Evolutionary conservation across 2,329 filamentous ascomycete genomes (phyloP).

Genomic region (Dactylonectria estremocensis): DNA sequence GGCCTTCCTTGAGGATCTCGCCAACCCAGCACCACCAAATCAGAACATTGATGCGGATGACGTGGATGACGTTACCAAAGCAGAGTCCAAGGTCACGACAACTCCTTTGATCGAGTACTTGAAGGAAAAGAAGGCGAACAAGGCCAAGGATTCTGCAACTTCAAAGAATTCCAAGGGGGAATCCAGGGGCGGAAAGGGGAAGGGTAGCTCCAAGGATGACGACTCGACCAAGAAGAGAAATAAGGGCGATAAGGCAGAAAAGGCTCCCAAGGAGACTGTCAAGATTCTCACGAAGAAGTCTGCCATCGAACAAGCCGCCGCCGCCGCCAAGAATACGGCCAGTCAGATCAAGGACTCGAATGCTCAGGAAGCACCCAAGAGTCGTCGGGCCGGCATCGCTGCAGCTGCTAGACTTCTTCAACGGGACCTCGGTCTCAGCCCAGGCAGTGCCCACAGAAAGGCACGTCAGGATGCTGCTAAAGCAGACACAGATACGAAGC

Average conservation of each 20-base stretch:
- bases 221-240: slow-evolving; percentile 74
- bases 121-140: slow-evolving; percentile 91
- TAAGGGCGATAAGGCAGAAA: slow-evolving; percentile 72
- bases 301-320: slow-evolving; percentile 63
- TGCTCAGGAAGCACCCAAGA: slow-evolving; percentile 63
- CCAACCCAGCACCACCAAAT: slow-evolving; percentile 73
- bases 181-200: slow-evolving; percentile 65
- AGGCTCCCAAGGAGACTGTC: slow-evolving; percentile 70
- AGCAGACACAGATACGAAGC: slow-evolving; percentile 65
- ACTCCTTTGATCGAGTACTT: slow-evolving; percentile 93
- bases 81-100: slow-evolving; percentile 77
- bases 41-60: slow-evolving; percentile 61
- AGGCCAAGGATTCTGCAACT: slow-evolving; percentile 68
- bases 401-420: slow-evolving; percentile 76
- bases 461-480: slow-evolving; percentile 73
- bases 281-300: slow-evolving; percentile 75
- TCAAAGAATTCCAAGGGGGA: slow-evolving; percentile 69
- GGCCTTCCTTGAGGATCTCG: slow-evolving; percentile 89
- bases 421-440: slow-evolving; percentile 76
- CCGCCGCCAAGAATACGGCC: slow-evolving; percentile 61
- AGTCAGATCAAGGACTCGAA: slow-evolving; percentile 51
- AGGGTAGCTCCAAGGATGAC: slow-evolving; percentile 60
- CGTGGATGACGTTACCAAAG: slow-evolving; percentile 59
- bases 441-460: slow-evolving; percentile 73
- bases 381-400: slow-evolving; percentile 72